These are phyloP conservation scores for Euphorbia celastroides DNA, from an alignment of 441 rosid species.

Conservation along the genomic window DNA sequence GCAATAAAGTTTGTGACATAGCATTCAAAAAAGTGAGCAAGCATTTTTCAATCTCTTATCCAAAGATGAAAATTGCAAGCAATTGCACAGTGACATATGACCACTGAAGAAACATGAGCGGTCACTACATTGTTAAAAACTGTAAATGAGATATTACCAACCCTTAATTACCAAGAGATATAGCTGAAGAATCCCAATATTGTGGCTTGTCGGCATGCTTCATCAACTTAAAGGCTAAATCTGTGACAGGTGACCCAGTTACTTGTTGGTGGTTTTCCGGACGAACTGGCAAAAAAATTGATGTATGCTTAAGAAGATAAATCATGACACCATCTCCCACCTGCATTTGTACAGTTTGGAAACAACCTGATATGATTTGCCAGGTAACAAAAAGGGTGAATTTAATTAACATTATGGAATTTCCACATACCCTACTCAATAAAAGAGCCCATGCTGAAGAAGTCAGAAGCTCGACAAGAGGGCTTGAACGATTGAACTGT, in stretches of 20 bases:
- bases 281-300: slow-evolving; percentile 55
- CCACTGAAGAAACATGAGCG: not conserved
- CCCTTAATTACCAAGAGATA: slow-evolving; percentile 21
- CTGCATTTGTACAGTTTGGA: slow-evolving; percentile 33
- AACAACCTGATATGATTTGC: not conserved
- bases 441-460: slow-evolving; percentile 68
- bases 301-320: slow-evolving; percentile 55
- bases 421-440: slow-evolving; percentile 50
- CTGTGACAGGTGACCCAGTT: slow-evolving; percentile 55
- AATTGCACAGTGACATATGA: not conserved
- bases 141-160: not conserved
- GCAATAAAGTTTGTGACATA: not conserved
- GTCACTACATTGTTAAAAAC: not conserved
- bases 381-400: slow-evolving; percentile 1
- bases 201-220: slow-evolving; percentile 19
- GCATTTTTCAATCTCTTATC: not conserved
- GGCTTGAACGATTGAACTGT: slow-evolving; percentile 49
- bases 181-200: slow-evolving; percentile 16
- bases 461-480: slow-evolving; percentile 45
- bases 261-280: slow-evolving; percentile 59
- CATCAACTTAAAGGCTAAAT: slow-evolving; percentile 21
- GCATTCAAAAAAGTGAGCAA: not conserved
- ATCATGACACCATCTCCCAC: slow-evolving; percentile 66
- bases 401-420: not conserved
- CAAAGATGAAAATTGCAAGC: not conserved